phyloP scores from a whole-genome alignment of 2,329 filamentous ascomycete genomes.

The Neofusicoccum sp. region DNA sequence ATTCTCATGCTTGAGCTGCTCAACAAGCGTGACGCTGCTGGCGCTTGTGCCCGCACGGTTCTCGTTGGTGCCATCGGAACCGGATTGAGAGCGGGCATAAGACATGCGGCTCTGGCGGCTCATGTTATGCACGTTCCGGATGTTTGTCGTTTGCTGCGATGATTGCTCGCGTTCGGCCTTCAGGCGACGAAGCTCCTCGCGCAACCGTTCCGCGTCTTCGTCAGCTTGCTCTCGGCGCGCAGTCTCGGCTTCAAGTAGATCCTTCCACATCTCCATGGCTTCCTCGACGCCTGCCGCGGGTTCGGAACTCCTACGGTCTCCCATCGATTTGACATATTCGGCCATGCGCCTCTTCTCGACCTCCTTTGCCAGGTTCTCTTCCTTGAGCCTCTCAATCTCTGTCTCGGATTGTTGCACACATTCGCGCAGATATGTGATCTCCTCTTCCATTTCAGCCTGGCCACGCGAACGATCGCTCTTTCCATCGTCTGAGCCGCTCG shows the following conservation, averaged over 20 bases:
- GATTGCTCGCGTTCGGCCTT: slow-evolving; percentile 43
- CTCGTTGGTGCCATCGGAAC: slow-evolving; percentile 42
- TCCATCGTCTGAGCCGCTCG: slow-evolving; percentile 51
- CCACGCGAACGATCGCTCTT: slow-evolving; percentile 55
- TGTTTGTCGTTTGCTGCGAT: slow-evolving; percentile 32
- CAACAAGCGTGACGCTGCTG: slow-evolving; percentile 68
- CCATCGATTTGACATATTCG: slow-evolving; percentile 70
- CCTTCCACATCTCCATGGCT: slow-evolving; percentile 80
- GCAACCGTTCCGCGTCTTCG: slow-evolving; percentile 78
- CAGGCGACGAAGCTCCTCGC: slow-evolving; percentile 78
- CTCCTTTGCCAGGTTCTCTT: slow-evolving; percentile 75
- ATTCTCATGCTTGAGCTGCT: slow-evolving; percentile 87
- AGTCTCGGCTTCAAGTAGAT: slow-evolving; percentile 88
- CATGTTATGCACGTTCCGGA: slow-evolving; percentile 36
- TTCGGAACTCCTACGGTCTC: slow-evolving; percentile 42
- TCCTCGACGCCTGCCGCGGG: slow-evolving; percentile 39
- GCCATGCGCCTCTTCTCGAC: slow-evolving; percentile 83
- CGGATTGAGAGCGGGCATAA: slow-evolving; percentile 37
- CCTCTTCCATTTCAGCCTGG: slow-evolving; percentile 73
- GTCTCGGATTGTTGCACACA: slow-evolving; percentile 79
- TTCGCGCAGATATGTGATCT: slow-evolving; percentile 80
- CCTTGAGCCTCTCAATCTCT: slow-evolving; percentile 77
- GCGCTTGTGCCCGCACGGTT: slow-evolving; percentile 51
- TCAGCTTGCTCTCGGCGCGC: slow-evolving; percentile 85
- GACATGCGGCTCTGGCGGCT: slow-evolving; percentile 37